Percentiles rank a stretch among this genome's conserved stretches.
phyloP scores from a whole-genome alignment of 2,329 filamentous ascomycete species.

The Aspergillus niger region DNA sequence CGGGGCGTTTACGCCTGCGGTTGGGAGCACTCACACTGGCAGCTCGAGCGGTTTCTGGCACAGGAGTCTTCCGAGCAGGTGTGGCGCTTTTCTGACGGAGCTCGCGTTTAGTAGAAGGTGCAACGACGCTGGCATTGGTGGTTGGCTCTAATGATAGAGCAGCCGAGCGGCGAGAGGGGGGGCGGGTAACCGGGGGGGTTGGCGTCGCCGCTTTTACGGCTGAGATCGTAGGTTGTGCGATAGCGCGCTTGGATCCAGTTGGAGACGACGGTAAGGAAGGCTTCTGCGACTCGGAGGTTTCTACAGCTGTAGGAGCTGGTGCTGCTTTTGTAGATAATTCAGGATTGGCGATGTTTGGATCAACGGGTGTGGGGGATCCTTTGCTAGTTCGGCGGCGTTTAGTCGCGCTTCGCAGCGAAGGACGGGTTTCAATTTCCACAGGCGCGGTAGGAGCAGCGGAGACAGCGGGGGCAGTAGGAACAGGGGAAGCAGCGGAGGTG shows the following conservation, averaged over 20 bases:
- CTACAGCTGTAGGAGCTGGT: slow-evolving; percentile 37
- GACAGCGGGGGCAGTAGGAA: neutral
- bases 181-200: slow-evolving; percentile 37
- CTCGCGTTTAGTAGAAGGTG: slow-evolving; percentile 29
- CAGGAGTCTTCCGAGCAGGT: slow-evolving; percentile 42
- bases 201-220: slow-evolving; percentile 11
- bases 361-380: slow-evolving; percentile 30
- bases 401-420: slow-evolving; percentile 32
- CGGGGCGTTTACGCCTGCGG: slow-evolving; percentile 59
- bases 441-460: neutral
- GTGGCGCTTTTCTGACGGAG: slow-evolving; percentile 47
- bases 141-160: slow-evolving; percentile 34
- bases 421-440: slow-evolving; percentile 26
- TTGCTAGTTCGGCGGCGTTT: slow-evolving; percentile 45
- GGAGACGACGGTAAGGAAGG: slow-evolving; percentile 28
- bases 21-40: slow-evolving; percentile 34
- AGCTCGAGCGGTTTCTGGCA: slow-evolving; percentile 45
- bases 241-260: slow-evolving; percentile 26
- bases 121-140: slow-evolving; percentile 15
- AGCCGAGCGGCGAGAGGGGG: slow-evolving; percentile 34
- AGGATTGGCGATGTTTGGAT: slow-evolving; percentile 34
- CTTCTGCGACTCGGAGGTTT: slow-evolving; percentile 24
- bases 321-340: slow-evolving; percentile 42
- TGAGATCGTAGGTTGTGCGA: slow-evolving; percentile 10
- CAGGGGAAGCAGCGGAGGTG: neutral